Evolutionary conservation across 257 asterid genomes (phyloP).

Genomic region (Nicotiana paniculata): DNA sequence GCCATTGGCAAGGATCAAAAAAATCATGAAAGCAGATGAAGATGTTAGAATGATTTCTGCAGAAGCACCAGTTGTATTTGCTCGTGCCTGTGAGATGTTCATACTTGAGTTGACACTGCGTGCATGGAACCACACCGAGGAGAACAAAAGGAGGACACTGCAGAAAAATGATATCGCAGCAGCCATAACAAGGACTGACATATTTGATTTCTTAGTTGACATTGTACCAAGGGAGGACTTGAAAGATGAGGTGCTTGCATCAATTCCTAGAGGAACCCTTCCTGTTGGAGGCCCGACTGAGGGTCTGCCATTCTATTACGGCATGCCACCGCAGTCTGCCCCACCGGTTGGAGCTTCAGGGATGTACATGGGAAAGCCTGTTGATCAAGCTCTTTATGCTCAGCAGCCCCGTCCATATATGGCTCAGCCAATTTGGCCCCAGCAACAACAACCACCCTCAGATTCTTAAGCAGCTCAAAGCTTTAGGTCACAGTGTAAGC

Average conservation of each 20-base stretch:
- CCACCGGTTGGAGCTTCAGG: constrained; percentile 63
- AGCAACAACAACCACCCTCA: constrained; percentile 54
- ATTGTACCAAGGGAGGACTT: constrained; percentile 93
- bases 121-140: constrained; percentile 95
- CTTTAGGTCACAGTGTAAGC: constrained; percentile 5
- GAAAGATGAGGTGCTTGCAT: constrained; percentile 91
- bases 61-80: constrained; percentile 90
- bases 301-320: constrained; percentile 78
- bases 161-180: constrained; percentile 97
- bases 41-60: constrained; percentile 96
- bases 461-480: constrained; percentile 55
- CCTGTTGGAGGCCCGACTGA: constrained; percentile 81
- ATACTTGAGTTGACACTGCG: constrained; percentile 91
- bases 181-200: constrained; percentile 92
- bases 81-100: constrained; percentile 97
- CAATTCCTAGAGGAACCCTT: constrained; percentile 77
- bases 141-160: constrained; percentile 92
- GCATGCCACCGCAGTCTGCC: constrained; percentile 57
- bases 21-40: constrained; percentile 95
- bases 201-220: constrained; percentile 92
- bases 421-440: constrained; percentile 91
- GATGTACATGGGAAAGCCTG: constrained; percentile 80
- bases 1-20: constrained; percentile 92
- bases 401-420: constrained; percentile 82
- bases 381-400: constrained; percentile 68